These are phyloP conservation scores for Cylindrotheca fusiformis DNA, from an alignment of 108 stramenopile species.

Conservation along the genomic window DNA sequence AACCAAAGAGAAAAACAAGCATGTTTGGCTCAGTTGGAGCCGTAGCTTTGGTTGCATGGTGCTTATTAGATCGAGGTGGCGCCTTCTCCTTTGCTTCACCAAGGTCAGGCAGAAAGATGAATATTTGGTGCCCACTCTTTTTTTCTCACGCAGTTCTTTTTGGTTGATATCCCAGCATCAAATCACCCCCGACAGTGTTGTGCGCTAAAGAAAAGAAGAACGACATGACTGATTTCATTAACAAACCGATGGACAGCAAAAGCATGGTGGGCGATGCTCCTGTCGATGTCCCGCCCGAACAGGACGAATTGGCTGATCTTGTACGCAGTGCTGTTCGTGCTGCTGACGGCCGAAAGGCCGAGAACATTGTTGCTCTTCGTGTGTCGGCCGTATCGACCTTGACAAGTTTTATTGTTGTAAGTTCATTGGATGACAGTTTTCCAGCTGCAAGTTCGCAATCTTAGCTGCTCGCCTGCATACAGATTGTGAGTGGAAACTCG, in stretches of 20 bases:
- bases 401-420: conserved; percentile 68
- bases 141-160: background rate
- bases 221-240: conserved; percentile 34
- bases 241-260: conserved; percentile 23
- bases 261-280: conserved; percentile 27
- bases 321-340: conserved; percentile 55
- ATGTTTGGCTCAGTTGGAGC: no score
- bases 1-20: no score
- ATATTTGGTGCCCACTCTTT: background rate
- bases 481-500: conserved; percentile 70
- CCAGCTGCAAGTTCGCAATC: no score
- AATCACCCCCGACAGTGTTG: background rate
- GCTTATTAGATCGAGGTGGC: no score
- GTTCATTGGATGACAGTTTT: background rate
- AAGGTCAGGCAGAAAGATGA: background rate
- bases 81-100: background rate
- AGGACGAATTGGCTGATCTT: conserved; percentile 31
- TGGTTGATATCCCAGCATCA: background rate
- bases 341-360: conserved; percentile 88
- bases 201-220: conserved; percentile 8
- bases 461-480: no score
- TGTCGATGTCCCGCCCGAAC: conserved; percentile 14
- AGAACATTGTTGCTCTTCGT: conserved; percentile 81
- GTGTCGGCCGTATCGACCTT: conserved; percentile 68
- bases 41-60: no score